A percentile compares a stretch with the other conserved stretches of the same genome.
These are phyloP conservation scores for Cladophialophora immunda DNA, from an alignment of 2,329 filamentous ascomycete species.

Conservation along the genomic window DNA sequence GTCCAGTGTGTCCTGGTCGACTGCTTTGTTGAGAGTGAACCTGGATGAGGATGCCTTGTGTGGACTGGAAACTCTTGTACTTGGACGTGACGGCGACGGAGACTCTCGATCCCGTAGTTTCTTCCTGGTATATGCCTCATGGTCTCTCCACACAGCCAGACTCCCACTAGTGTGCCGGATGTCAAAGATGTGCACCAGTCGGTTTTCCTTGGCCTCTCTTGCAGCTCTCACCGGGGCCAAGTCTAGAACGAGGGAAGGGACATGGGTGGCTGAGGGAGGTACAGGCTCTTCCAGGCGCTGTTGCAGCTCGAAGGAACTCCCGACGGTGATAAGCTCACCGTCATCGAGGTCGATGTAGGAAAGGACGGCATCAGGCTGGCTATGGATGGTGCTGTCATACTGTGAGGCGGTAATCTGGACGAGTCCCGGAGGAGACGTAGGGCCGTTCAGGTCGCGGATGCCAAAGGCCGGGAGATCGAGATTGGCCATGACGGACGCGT, in stretches of 20 bases:
- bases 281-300: constrained; percentile 56
- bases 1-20: background rate
- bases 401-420: constrained; percentile 52
- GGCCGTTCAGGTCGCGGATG: constrained; percentile 39
- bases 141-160: constrained; percentile 39
- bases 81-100: background rate
- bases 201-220: constrained; percentile 31
- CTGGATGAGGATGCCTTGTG: background rate
- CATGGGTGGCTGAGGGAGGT: background rate
- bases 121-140: constrained; percentile 38
- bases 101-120: constrained; percentile 4
- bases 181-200: constrained; percentile 57
- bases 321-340: constrained; percentile 57
- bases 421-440: constrained; percentile 42
- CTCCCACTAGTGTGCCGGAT: constrained; percentile 43
- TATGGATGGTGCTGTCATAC: constrained; percentile 54
- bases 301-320: constrained; percentile 56
- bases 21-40: background rate
- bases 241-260: constrained; percentile 16
- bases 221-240: constrained; percentile 18
- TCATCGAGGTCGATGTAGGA: constrained; percentile 58
- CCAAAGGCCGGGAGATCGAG: constrained; percentile 36
- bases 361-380: constrained; percentile 52
- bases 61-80: background rate
- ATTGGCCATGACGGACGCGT: constrained; percentile 26